Conservation (phyloP, 2,329 filamentous ascomycete species). For the Blumeriella jaapii region DNA sequence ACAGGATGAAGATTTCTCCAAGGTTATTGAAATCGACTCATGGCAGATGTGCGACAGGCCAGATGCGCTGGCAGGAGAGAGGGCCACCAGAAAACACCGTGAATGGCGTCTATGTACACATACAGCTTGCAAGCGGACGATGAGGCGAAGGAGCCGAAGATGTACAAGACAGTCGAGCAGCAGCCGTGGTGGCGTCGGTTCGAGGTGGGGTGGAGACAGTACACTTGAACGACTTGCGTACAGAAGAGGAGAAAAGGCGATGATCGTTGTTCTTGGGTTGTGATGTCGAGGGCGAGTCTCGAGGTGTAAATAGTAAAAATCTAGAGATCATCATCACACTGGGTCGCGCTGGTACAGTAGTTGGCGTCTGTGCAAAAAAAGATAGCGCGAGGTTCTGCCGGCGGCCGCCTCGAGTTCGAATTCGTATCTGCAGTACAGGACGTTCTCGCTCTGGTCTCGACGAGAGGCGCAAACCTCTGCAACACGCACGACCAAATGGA, state of each 20-base stretch:
- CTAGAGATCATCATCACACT: not conserved
- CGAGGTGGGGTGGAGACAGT: not conserved
- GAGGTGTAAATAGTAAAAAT: slow-evolving; percentile 4
- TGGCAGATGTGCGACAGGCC: slow-evolving; percentile 26
- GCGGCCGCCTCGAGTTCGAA: too few relatives aligned
- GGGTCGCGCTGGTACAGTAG: too few relatives aligned
- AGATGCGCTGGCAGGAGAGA: slow-evolving; percentile 7
- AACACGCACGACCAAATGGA: slow-evolving; percentile 30
- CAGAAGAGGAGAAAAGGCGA: not conserved
- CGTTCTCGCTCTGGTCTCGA: too few relatives aligned
- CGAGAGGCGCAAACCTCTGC: not conserved
- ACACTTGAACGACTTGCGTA: too few relatives aligned
- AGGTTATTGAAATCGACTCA: slow-evolving; percentile 23
- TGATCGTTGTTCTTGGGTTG: not conserved
- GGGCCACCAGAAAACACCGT: not conserved
- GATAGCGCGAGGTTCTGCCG: too few relatives aligned
- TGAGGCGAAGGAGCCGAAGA: not conserved
- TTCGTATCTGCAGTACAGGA: too few relatives aligned
- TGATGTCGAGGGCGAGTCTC: not conserved
- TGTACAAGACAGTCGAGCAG: not conserved
- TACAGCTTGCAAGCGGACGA: slow-evolving; percentile 5
- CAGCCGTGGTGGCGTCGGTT: not conserved
- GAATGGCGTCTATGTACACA: slow-evolving; percentile 10
- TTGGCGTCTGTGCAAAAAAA: too few relatives aligned
- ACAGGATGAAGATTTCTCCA: slow-evolving; percentile 32